Conservation (phyloP, 2,329 filamentous ascomycete species). For the Leptographium lundbergii region DNA sequence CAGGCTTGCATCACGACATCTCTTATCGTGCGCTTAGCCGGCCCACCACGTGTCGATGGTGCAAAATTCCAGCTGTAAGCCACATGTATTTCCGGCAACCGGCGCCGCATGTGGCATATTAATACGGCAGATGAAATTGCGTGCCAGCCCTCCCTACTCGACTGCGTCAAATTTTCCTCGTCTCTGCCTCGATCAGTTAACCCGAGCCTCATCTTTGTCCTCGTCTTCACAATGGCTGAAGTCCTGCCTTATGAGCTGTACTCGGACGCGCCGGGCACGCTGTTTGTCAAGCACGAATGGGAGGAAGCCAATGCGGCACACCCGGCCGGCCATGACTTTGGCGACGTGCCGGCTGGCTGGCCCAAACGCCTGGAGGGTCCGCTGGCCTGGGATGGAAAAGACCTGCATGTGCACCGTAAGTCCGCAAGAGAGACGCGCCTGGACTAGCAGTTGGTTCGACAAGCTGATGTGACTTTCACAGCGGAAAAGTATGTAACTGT, state of each 20-base stretch:
- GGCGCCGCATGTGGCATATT: background rate
- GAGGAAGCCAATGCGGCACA: background rate
- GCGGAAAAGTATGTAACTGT: background rate
- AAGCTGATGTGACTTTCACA: background rate
- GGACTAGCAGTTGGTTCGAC: background rate
- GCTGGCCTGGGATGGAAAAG: background rate
- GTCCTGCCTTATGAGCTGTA: background rate
- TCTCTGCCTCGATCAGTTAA: background rate
- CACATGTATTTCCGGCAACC: background rate
- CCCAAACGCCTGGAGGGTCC: background rate
- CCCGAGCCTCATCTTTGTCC: background rate
- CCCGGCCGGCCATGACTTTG: background rate
- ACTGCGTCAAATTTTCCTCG: background rate
- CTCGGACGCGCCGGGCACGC: background rate
- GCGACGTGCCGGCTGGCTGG: background rate
- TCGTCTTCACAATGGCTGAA: background rate
- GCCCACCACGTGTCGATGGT: background rate
- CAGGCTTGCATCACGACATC: background rate
- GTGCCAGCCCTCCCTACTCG: background rate
- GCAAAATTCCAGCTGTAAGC: background rate
- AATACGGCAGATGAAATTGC: background rate
- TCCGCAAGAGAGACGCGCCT: background rate
- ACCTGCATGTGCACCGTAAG: background rate
- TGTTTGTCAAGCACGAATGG: constrained; percentile 1
- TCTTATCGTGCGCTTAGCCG: background rate